Conservation (phyloP, 129 eudicot species). For the Gnaphalium uliginosum region DNA sequence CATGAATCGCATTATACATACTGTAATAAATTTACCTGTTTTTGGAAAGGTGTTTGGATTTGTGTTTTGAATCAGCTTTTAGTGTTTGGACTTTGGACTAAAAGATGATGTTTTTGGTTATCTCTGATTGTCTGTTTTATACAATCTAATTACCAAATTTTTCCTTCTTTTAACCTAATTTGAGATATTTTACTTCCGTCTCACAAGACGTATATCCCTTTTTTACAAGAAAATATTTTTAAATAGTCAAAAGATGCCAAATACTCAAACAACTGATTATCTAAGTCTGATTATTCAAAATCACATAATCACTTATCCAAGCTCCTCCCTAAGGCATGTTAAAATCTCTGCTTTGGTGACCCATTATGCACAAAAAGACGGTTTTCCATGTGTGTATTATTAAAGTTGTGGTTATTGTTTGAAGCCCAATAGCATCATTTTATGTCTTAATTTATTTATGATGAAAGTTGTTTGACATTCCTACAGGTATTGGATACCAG, state of each 20-base stretch:
- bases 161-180: not conserved
- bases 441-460: not conserved
- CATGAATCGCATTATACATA: not conserved
- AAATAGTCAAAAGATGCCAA: not conserved
- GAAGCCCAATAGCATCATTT: not conserved
- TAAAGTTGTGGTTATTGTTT: not conserved
- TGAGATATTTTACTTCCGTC: not conserved
- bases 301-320: not conserved
- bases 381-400: not conserved
- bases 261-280: not conserved
- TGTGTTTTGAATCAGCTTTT: not conserved
- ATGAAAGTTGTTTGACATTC: not conserved
- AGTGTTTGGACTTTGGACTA: not conserved
- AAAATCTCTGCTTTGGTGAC: not conserved
- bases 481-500: slow-evolving; percentile 51
- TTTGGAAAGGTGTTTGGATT: too few relatives aligned
- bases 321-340: not conserved
- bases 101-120: not conserved
- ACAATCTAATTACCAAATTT: not conserved
- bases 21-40: not conserved
- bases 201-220: not conserved
- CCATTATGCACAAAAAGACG: not conserved
- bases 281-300: not conserved
- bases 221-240: not conserved
- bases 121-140: not conserved